phyloP scores from a whole-genome alignment of 2,329 filamentous ascomycete genomes.

The Tolypocladium nubicola region DNA sequence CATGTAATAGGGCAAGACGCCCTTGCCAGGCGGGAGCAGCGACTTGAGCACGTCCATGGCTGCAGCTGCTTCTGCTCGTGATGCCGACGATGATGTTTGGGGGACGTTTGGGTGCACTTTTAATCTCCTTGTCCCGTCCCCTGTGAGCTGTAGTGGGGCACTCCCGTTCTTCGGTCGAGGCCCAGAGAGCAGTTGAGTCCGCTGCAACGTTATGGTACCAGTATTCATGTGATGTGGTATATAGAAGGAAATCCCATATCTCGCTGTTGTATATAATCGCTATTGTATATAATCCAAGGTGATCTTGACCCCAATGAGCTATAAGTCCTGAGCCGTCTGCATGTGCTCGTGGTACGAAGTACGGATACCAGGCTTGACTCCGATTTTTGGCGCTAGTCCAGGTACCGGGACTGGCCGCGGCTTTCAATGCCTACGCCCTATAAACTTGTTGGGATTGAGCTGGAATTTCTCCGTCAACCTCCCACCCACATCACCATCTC shows the following conservation, averaged over 20 bases:
- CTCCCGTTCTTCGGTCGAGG: not conserved
- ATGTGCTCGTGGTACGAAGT: not conserved
- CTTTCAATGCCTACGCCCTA: not conserved
- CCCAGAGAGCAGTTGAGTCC: not conserved
- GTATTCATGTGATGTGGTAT: not conserved
- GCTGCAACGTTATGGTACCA: not conserved
- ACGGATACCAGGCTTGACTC: not conserved
- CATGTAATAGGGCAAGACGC: conserved; percentile 49
- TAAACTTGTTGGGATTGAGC: not conserved
- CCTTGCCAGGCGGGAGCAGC: conserved; percentile 38
- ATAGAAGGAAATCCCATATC: too few species aligned
- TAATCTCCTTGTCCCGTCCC: not conserved
- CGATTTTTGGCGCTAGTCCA: not conserved
- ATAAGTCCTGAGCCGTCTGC: too few species aligned
- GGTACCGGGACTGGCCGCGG: not conserved
- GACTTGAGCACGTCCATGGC: conserved; percentile 34
- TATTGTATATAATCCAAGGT: not conserved
- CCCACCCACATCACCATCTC: not conserved
- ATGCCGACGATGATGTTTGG: not conserved
- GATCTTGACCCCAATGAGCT: too few species aligned
- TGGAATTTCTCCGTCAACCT: not conserved
- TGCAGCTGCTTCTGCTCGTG: not conserved
- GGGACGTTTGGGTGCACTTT: not conserved
- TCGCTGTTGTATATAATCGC: too few species aligned
- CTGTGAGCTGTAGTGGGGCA: not conserved